phyloP scores from a whole-genome alignment of 495 filamentous ascomycete genomes.

The Daldinia vernicosa region DNA sequence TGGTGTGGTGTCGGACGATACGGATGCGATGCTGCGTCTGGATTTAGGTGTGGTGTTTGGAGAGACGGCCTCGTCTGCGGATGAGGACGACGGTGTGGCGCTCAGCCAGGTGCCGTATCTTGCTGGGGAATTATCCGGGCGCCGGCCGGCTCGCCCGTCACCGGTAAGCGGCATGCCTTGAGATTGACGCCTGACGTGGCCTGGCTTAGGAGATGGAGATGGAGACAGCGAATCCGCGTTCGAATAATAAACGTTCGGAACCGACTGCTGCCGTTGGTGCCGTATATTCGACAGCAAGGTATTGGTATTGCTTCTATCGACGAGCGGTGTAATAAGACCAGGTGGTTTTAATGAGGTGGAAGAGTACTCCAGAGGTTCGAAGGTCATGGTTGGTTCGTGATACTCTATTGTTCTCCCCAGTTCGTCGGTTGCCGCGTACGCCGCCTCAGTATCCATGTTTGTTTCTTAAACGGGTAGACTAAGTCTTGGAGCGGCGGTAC shows the following conservation, averaged over 20 bases:
- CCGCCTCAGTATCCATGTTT: constrained; percentile 20
- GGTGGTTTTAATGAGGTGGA: constrained; percentile 24
- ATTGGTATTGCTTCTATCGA: constrained; percentile 44
- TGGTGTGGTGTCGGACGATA: constrained; percentile 40
- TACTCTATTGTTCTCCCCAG: constrained; percentile 21
- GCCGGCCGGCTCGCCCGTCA: constrained; percentile 45
- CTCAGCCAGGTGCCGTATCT: constrained; percentile 50
- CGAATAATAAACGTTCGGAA: constrained; percentile 48
- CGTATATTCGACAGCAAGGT: constrained; percentile 36
- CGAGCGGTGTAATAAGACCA: constrained; percentile 9
- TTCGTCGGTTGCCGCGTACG: constrained; percentile 11
- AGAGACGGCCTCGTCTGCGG: constrained; percentile 31
- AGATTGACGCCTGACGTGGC: constrained; percentile 40
- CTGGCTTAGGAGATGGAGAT: constrained; percentile 48
- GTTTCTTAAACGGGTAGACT: constrained; percentile 23
- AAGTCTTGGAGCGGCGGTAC: constrained; percentile 39
- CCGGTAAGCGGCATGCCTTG: constrained; percentile 58
- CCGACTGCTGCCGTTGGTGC: constrained; percentile 57
- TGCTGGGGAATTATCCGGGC: constrained; percentile 41
- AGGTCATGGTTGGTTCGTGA: constrained; percentile 29
- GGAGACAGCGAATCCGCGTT: constrained; percentile 45
- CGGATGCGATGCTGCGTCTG: constrained; percentile 29
- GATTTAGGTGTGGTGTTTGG: constrained; percentile 48
- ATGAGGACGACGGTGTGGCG: constrained; percentile 22
- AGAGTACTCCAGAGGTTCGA: constrained; percentile 28